phyloP scores from a whole-genome alignment of 2,329 filamentous ascomycete genomes.

The Chrysosphaeria jannelii region DNA sequence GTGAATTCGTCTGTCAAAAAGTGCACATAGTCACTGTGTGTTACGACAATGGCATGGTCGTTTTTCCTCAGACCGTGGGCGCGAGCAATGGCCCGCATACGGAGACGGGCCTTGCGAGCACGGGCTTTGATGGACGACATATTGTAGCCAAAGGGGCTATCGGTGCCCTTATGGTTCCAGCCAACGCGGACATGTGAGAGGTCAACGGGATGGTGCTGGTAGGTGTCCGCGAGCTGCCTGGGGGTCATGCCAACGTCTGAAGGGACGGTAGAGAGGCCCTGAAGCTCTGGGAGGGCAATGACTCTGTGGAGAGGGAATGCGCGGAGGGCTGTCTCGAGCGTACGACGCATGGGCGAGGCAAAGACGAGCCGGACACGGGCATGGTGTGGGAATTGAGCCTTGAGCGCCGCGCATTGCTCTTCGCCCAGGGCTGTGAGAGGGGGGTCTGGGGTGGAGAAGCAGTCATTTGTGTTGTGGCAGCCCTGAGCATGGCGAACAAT shows the following conservation, averaged over 20 bases:
- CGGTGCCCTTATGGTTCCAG: conserved; percentile 39
- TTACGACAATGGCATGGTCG: conserved; percentile 11
- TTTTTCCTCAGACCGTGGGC: conserved; percentile 8
- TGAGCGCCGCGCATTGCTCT: conserved; percentile 38
- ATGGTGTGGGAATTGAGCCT: conserved; percentile 31
- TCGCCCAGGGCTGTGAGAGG: conserved; percentile 46
- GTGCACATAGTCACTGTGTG: conserved; percentile 19
- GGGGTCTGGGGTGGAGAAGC: conserved; percentile 49
- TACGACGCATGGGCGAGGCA: conserved; percentile 53
- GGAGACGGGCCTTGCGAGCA: conserved; percentile 27
- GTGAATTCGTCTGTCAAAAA: conserved; percentile 63
- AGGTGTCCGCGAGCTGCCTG: conserved; percentile 25
- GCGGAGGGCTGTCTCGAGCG: conserved; percentile 45
- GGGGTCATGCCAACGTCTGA: conserved; percentile 44
- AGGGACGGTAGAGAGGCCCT: conserved; percentile 45
- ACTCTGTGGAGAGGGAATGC: conserved; percentile 31
- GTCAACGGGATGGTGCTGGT: conserved; percentile 28
- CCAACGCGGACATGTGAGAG: conserved; percentile 24
- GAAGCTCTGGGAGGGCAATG: conserved; percentile 39
- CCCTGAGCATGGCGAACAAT: conserved; percentile 50
- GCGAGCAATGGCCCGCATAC: conserved; percentile 16
- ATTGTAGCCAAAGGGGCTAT: conserved; percentile 15
- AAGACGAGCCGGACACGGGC: conserved; percentile 36
- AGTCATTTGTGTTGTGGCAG: conserved; percentile 44
- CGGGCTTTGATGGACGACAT: conserved; percentile 24